Conservation (phyloP, 208 protist species). For the Leishmania amazonensis region DNA sequence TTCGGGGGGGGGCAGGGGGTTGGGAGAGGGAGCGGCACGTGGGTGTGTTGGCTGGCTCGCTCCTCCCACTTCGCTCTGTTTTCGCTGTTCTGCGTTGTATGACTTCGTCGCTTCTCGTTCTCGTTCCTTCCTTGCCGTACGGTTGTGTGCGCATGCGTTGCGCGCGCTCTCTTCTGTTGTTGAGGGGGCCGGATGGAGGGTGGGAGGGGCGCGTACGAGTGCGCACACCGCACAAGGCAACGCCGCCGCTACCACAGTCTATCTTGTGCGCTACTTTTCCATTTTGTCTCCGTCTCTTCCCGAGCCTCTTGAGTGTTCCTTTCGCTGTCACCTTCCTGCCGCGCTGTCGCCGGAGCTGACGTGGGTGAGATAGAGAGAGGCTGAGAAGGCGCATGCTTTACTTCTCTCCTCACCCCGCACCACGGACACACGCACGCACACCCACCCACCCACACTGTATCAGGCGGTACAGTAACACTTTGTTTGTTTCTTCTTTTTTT, state of each 20-base stretch:
- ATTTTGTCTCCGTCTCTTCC: background rate
- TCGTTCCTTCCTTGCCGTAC: background rate
- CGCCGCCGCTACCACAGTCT: background rate
- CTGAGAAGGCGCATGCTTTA: background rate
- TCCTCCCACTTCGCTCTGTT: background rate
- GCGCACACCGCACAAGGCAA: background rate
- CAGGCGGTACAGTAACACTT: background rate
- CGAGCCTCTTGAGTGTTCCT: background rate
- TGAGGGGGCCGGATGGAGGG: background rate
- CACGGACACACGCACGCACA: background rate
- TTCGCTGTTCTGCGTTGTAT: background rate
- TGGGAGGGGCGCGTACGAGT: no score
- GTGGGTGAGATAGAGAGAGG: background rate
- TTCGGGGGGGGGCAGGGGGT: background rate
- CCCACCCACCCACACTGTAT: background rate
- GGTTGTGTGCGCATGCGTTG: background rate
- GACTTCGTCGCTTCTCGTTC: background rate
- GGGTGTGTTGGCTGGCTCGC: background rate
- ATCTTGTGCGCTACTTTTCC: slow-evolving; percentile 4
- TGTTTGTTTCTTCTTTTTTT: background rate
- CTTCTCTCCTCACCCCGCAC: background rate
- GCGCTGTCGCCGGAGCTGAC: background rate
- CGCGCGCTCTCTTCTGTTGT: background rate
- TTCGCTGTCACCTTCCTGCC: background rate
- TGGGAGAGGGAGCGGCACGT: background rate